phyloP scores from a whole-genome alignment of 495 filamentous ascomycete genomes.

The Staphylotrichum longicolle region DNA sequence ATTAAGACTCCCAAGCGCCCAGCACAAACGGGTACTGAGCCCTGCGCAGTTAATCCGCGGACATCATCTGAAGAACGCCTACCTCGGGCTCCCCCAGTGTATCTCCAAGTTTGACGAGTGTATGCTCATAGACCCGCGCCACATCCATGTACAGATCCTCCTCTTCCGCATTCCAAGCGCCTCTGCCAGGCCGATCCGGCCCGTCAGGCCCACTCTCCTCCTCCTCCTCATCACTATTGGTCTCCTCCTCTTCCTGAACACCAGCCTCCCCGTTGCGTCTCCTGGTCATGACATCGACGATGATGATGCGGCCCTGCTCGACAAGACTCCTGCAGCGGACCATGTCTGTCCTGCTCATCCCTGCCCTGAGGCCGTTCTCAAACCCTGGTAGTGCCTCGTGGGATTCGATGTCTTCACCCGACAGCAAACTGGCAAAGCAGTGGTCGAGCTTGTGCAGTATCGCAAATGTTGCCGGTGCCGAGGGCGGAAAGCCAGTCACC shows the following conservation, averaged over 20 bases:
- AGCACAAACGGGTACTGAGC: too few species aligned
- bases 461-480: conserved; percentile 60
- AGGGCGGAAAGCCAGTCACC: conserved; percentile 65
- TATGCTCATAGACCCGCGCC: conserved; percentile 73
- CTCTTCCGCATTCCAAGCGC: conserved; percentile 32
- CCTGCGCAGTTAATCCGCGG: not conserved
- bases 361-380: conserved; percentile 49
- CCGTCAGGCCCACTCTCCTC: conserved; percentile 26
- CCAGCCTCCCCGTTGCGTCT: conserved; percentile 37
- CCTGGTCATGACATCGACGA: conserved; percentile 61
- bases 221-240: conserved; percentile 36
- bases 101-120: conserved; percentile 67
- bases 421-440: conserved; percentile 69
- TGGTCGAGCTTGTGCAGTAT: conserved; percentile 74
- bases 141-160: conserved; percentile 60
- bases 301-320: conserved; percentile 62
- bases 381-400: conserved; percentile 66
- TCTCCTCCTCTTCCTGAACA: conserved; percentile 37
- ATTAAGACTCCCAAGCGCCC: too few species aligned
- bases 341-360: conserved; percentile 69
- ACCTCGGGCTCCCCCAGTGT: conserved; percentile 35
- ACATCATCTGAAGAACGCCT: conserved; percentile 7
- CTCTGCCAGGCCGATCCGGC: not conserved
- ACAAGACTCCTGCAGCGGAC: conserved; percentile 77
- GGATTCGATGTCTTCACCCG: conserved; percentile 63